Percentiles rank a stretch among this genome's conserved stretches.
phyloP scores from a whole-genome alignment of 768 basidiomycete genomes.

The Pisolithus orientalis region DNA sequence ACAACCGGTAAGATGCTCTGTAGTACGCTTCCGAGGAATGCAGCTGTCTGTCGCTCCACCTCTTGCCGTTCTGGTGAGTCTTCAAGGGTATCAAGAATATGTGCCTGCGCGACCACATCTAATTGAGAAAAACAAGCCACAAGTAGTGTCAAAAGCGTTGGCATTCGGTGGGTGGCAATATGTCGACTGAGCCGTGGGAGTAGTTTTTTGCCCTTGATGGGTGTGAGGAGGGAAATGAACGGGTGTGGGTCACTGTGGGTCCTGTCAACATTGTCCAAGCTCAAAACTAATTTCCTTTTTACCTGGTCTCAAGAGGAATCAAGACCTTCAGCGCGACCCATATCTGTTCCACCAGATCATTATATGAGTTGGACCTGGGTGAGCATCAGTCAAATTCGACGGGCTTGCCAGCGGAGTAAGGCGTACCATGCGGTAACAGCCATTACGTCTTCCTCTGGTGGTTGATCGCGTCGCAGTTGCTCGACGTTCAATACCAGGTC shows the following conservation, averaged over 20 bases:
- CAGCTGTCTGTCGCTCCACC: constrained; percentile 84
- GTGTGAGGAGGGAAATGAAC: constrained; percentile 84
- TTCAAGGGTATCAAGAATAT: constrained; percentile 59
- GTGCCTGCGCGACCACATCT: constrained; percentile 81
- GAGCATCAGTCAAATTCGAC: neutral
- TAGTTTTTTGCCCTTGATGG: constrained; percentile 89
- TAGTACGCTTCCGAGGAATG: constrained; percentile 78
- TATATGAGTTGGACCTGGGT: constrained; percentile 54
- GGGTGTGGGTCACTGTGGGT: constrained; percentile 81
- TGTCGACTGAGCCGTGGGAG: constrained; percentile 85
- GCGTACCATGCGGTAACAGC: constrained; percentile 41
- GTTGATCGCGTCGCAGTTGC: constrained; percentile 76
- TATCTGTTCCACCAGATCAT: constrained; percentile 55
- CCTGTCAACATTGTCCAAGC: neutral
- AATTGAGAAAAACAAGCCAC: constrained; percentile 93
- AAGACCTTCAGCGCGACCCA: constrained; percentile 84
- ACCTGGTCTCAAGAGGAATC: constrained; percentile 93
- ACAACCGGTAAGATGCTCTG: constrained; percentile 84
- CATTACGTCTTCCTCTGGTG: constrained; percentile 45
- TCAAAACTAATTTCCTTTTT: neutral
- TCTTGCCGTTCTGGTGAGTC: constrained; percentile 59
- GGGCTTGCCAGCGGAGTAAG: neutral
- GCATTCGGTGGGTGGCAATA: constrained; percentile 69
- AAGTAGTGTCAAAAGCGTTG: constrained; percentile 84
- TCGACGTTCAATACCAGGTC: constrained; percentile 81